Percentiles rank a stretch among this genome's conserved stretches.
These are phyloP conservation scores for Hyphopichia buzzinii DNA, from an alignment of 1,139 yeast species.

Conservation along the genomic window DNA sequence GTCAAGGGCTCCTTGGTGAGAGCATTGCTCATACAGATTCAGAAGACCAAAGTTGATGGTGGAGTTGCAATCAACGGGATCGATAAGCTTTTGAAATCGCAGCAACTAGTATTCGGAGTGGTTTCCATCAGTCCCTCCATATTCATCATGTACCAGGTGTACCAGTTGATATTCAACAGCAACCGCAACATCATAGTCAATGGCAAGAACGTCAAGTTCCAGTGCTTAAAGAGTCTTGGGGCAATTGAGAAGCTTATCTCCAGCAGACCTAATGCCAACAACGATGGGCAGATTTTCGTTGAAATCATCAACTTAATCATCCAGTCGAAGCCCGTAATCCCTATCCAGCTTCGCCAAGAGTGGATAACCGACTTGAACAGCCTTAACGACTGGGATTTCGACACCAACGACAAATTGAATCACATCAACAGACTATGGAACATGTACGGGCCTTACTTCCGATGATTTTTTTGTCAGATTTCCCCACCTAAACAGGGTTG, in stretches of 20 bases:
- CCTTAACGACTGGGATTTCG: conserved; percentile 32
- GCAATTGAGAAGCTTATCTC: conserved; percentile 55
- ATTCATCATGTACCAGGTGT: conserved; percentile 50
- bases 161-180: conserved; percentile 19
- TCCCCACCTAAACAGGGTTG: too few relatives aligned
- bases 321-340: conserved; percentile 48
- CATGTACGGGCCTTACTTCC: conserved; percentile 44
- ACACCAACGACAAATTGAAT: conserved; percentile 33
- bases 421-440: conserved; percentile 56
- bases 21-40: conserved; percentile 81
- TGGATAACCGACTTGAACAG: conserved; percentile 61
- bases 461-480: conserved; percentile 15
- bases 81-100: conserved; percentile 83
- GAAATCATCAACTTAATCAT: conserved; percentile 56
- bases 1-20: conserved; percentile 70
- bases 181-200: conserved; percentile 33
- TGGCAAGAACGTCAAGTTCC: conserved; percentile 38
- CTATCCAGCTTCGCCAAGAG: conserved; percentile 42
- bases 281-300: conserved; percentile 54
- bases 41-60: conserved; percentile 94
- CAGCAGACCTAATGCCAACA: conserved; percentile 16
- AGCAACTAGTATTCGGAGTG: conserved; percentile 87
- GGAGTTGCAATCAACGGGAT: conserved; percentile 88
- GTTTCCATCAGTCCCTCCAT: conserved; percentile 86
- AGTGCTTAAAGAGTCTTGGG: conserved; percentile 54